Evolutionary conservation across 2,329 filamentous ascomycete species (phyloP), one percentile per base, ranked within the genome.

Genomic region (Colletotrichum sansevieriae): DNA sequence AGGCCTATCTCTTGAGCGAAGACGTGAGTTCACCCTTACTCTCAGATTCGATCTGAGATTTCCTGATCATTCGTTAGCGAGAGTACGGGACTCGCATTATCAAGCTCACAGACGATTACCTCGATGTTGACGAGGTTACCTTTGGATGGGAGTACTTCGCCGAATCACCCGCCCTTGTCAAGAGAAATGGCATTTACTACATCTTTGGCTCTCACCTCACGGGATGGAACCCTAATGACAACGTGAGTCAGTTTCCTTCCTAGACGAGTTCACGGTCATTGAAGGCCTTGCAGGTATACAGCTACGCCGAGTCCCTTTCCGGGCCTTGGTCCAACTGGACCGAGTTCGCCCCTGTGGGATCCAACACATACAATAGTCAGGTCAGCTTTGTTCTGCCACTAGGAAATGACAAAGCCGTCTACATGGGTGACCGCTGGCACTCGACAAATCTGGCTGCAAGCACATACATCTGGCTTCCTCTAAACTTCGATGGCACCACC

Each of bases 341-440:
- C 3, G 84, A 83, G 1, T 91, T 92, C 60, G 88, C 86, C 0
- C 83, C 86, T 20, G 73, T 78, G 0, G 88, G 88, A 0, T 82
- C 84, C 10, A 83, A 80, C 54, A 91, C 90, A 0, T 91, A 88
- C 72, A 78, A 78, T 13, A 88, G 85, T 1, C 90, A 92, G 73
- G 89, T 88, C 0, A 87, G 82, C 41, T 91, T 83, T 72, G 82
- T 92, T 22, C 82, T 91, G 1, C 79, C 82, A 0, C 70, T 81
- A 3, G 76, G 79, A 52, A 73, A 74, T 43, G 71, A 73, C 43
- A 77, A 78, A 13, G 81, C 82, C 56, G 83, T 90, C 70, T 92
- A 91, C 77, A 85, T 91, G 78, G 90, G 90, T 20, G 90, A 92
- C 77, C 85, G 90, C 22, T 92, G 90, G 90, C 77, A 87, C 0